Base-by-base conservation (phyloP, 169 alveolate genomes). In the Babesia gibsoni region DNA sequence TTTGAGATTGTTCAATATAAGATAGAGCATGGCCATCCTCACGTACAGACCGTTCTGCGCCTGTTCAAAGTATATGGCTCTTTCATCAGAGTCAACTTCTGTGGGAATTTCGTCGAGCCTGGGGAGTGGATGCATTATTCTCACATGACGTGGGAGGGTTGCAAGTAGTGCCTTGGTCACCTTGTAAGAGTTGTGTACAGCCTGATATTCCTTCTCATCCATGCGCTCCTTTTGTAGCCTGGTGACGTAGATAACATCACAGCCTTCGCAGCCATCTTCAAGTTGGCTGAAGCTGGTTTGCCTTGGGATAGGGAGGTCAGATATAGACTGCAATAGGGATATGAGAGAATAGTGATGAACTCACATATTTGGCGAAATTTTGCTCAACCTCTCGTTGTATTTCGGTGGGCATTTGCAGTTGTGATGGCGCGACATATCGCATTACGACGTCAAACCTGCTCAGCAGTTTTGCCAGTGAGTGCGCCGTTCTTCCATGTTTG, bases 41-140 rank as follows among this genome's bases (percentile, higher is more conserved):
- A 91, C 91, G 63, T 82, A 91, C 45, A 91, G 73, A 2, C 95
- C 95, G 64, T 90, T 89, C 43, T 90, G 74, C 12, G 95, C 95
- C 83, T 91, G 95, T 27, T 72, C 48, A 45, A 91, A 91, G 85
- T 86, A 91, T 4, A 87, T 87, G 32, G 89, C 78, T 42, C 86
- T 61, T 12, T 64, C 79, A 52, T 84, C 86, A 18, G 41, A 29
- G 58, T 91, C 95, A 30, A 90, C 86, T 5, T 82, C 92, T 5
- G 67, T 46, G 16, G 88, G 70, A 50, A 91, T 58, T 83, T 91
- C 95, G 50, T 77, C 83, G 41, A 84, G 83, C 49, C 95, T 88
- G 35, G 95, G 95, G 20, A 91, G 88, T 16, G 95, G 95, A 50
- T 91, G 95, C 65, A 66, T 48, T 2, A 74, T 52, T 67, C 80